Evolutionary conservation across 768 basidiomycete genomes (phyloP), one percentile per base, ranked within the genome.

Genomic region (Rhizopogon salebrosus): DNA sequence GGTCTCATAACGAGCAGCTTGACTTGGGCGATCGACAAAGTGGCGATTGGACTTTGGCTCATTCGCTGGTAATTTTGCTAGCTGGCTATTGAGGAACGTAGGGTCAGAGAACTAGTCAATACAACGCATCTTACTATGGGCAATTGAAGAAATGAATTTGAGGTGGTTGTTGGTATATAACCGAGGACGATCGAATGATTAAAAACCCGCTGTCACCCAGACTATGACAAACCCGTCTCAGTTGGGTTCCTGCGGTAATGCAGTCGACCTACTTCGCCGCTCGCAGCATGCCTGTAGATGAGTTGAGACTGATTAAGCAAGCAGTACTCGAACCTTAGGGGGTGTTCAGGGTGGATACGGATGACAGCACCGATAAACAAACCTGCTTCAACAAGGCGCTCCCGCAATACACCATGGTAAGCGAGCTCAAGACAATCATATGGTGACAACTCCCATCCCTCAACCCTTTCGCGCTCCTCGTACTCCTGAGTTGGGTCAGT

Each of bases 181-280:
- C 73, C 13, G 81, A 74, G 23, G 84, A 83, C 14, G 83, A 80
- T 34, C 89, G 83, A 53, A 89, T 79, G 41, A 89, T 82, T 55
- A 79, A 74, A 64, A 81, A 89, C 6, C 87, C 87, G 53, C 87
- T 89, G 65, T 90, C 87, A n/a, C 87, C 87, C 58, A 90, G 71
- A 64, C 87, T 90, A 52, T 41, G 56, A 35, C 41, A 43, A 53
- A 56, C 35, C 23, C 34, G 24, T 27, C 57, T 52, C 40, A 54
- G 42, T 49, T 41, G 35, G 49, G 41, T 45, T 16, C 48, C 37
- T 45, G 41, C 40, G 31, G 20, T 6, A 29, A 22, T 42, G 10
- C 27, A 41, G 8, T 11, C 43, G 10, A 23, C 72, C 80, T 59
- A 90, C 89, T 89, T 92, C 52, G 88, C 87, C 22, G 88, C 81